Evolutionary conservation across 2,329 filamentous ascomycete species (phyloP).

Genomic region (Botrytis aclada): DNA sequence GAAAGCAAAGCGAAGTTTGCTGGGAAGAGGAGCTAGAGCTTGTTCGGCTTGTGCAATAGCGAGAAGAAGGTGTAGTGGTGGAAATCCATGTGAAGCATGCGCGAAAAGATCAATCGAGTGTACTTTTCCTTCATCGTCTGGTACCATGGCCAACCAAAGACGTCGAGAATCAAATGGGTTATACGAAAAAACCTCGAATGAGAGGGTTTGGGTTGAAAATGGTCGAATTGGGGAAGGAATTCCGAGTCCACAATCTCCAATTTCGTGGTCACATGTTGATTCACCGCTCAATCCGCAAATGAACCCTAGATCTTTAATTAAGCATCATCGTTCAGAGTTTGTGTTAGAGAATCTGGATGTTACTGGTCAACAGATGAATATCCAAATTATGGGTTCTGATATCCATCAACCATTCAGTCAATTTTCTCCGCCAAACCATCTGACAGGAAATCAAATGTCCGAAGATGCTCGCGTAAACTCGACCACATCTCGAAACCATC

Average conservation of each 20-base stretch:
- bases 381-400: background rate
- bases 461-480: background rate
- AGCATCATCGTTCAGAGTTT: background rate
- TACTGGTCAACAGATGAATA: background rate
- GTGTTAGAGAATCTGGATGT: background rate
- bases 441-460: background rate
- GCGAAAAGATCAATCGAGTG: background rate
- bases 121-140: background rate
- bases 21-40: conserved; percentile 13
- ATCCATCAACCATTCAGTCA: background rate
- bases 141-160: background rate
- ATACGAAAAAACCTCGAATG: background rate
- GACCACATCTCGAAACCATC: background rate
- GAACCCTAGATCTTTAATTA: background rate
- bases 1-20: background rate
- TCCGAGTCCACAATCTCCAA: background rate
- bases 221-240: background rate
- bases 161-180: background rate
- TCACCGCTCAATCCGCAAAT: background rate
- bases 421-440: background rate
- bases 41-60: conserved; percentile 4
- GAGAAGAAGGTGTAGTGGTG: conserved; percentile 9
- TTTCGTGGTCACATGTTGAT: background rate
- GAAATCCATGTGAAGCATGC: background rate
- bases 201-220: background rate